Base-by-base conservation (phyloP, 1,139 yeast species). In the Candida glucosophila region DNA sequence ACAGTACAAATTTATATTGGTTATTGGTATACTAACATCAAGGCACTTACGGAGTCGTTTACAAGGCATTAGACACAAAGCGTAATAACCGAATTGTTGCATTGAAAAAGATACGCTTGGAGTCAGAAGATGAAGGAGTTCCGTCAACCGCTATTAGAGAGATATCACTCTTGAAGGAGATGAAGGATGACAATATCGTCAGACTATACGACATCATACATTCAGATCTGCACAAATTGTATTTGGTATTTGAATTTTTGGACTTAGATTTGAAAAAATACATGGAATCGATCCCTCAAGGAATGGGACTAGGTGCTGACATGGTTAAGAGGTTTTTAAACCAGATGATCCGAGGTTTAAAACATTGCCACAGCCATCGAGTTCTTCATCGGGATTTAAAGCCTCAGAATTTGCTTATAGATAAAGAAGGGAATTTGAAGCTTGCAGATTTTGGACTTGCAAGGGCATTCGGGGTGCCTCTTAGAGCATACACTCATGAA, bases 121-220 rank as follows among this genome's bases (percentile, higher is more conserved):
- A 92, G 49, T 85, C 94, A 23, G 98, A 92, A 54, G 97, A 88
- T 54, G 98, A 90, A 55, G 99, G 99, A 22, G 97, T 90, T 18
- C 98, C 98, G 5, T 83, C 95, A 12, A 92, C 99, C 1, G 97
- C 99, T 3, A 90, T 90, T 35, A 71, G 99, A 40, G 99, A 90
- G 53, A 90, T 90, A 40, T 88, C 97, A 1, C 67, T 92, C 25
- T 65, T 90, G 41, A 90, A 90, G 54, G 98, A 92, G 54, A 72
- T 90, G 68, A 73, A 83, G 36, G 94, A 90, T 53, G 93, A 82
- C 41, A 86, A 88, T 54, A 88, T 90, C 37, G 96, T 90, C 20
- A 66, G 94, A 26, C 64, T 92, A 27, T 85, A 80, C 51, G 95
- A 92, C 52, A 90, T 92, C 41, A 94, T 92, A 33, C 98, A 92